phyloP scores from a whole-genome alignment of 108 stramenopile genomes.

The Bacterosira constricta region DNA sequence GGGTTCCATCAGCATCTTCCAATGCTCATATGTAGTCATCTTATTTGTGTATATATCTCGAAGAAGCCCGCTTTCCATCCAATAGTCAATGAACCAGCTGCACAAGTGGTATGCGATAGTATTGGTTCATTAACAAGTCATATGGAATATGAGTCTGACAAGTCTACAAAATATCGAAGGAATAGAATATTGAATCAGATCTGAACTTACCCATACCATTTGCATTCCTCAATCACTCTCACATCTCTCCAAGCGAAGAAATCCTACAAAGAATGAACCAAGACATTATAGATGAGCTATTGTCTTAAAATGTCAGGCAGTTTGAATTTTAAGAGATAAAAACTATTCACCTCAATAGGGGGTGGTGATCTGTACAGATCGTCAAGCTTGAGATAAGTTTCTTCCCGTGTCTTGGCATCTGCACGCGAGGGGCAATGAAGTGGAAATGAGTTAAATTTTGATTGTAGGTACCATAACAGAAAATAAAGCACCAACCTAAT shows the following conservation, averaged over 20 bases:
- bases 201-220: constrained; percentile 50
- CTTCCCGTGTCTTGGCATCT: constrained; percentile 40
- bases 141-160: too few species aligned
- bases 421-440: neutral
- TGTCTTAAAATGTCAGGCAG: too few species aligned
- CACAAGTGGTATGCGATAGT: too few species aligned
- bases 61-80: constrained; percentile 42
- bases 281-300: too few species aligned
- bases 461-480: neutral
- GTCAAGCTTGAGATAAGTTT: constrained; percentile 8
- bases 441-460: neutral
- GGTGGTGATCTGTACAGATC: constrained; percentile 24
- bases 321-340: too few species aligned
- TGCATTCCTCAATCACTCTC: constrained; percentile 20
- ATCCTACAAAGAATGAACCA: too few species aligned
- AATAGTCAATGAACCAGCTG: constrained; percentile 44
- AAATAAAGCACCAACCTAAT: neutral
- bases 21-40: constrained; percentile 32
- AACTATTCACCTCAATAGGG: neutral
- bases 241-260: constrained; percentile 28
- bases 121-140: too few species aligned
- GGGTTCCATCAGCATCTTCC: constrained; percentile 33
- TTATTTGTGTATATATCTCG: constrained; percentile 35
- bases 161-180: too few species aligned
- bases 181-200: too few species aligned